Conservation (phyloP, 768 basidiomycete genomes). For the Trichaptum fuscoviolaceum region DNA sequence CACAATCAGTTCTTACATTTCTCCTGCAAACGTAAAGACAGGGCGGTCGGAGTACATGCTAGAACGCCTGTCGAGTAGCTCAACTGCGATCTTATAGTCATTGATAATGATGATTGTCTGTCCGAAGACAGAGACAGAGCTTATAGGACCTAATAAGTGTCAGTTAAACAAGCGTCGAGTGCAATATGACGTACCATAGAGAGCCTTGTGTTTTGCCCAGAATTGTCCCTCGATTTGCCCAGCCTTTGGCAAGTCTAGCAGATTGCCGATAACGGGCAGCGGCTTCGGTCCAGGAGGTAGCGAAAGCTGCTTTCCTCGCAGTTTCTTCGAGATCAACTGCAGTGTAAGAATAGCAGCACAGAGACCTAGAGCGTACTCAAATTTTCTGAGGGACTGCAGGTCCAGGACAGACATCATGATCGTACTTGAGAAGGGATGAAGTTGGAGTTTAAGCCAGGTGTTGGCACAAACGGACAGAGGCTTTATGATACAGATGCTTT, state of each 20-base stretch:
- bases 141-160: not conserved
- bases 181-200: conserved; percentile 5
- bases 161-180: not conserved
- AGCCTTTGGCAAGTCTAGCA: conserved; percentile 37
- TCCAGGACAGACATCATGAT: too few species aligned
- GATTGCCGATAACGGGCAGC: conserved; percentile 47
- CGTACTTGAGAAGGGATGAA: too few species aligned
- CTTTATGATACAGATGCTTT: too few species aligned
- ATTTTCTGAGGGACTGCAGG: too few species aligned
- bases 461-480: too few species aligned
- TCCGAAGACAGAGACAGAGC: conserved; percentile 14
- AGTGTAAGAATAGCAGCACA: too few species aligned
- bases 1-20: not conserved
- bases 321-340: too few species aligned
- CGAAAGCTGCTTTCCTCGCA: conserved; percentile 20
- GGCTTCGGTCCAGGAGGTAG: conserved; percentile 52
- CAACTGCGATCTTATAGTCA: conserved; percentile 26
- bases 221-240: conserved; percentile 31
- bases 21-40: not conserved
- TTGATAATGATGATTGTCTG: conserved; percentile 29
- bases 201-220: conserved; percentile 4
- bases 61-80: conserved; percentile 34
- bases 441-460: too few species aligned
- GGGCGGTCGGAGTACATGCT: conserved; percentile 31
- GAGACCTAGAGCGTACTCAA: too few species aligned